These are phyloP conservation scores for Brassica nigra DNA, from an alignment of 345 rosid genomes.

Conservation along the genomic window DNA sequence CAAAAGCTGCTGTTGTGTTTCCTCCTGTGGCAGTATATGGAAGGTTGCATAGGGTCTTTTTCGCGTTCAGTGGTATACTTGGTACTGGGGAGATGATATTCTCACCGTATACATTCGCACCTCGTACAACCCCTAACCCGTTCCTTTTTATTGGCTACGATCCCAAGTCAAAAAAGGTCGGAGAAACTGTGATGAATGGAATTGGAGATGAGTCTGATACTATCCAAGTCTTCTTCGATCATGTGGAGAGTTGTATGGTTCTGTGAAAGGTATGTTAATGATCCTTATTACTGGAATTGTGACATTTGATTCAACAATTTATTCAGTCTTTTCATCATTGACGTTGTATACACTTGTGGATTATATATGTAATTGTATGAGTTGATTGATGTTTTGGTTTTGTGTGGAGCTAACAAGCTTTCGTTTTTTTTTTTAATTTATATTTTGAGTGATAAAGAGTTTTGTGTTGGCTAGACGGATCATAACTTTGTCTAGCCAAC, in stretches of 20 bases:
- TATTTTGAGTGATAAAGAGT: no score
- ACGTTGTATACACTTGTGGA: neutral
- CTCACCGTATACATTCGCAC: neutral
- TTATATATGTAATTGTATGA: neutral
- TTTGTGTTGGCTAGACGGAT: no score
- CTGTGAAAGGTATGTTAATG: neutral
- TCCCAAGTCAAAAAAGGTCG: neutral
- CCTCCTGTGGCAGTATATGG: no score
- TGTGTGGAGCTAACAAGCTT: neutral
- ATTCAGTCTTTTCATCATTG: neutral
- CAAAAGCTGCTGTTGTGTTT: neutral
- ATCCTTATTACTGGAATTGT: neutral
- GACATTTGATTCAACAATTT: neutral
- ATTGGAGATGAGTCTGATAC: neutral
- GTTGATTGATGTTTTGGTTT: neutral
- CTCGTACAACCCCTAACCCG: neutral
- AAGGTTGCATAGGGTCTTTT: neutral
- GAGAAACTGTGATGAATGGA: neutral
- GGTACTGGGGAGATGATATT: conserved; percentile 1
- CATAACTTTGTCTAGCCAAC: no score
- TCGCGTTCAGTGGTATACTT: neutral
- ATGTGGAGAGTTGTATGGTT: neutral
- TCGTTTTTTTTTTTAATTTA: no score
- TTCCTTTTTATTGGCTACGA: neutral
- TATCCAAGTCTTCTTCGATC: neutral